Evolutionary conservation across 2,329 filamentous ascomycete genomes (phyloP), one percentile per base, ranked within the genome.

Genomic region (Aspergillus sp.): DNA sequence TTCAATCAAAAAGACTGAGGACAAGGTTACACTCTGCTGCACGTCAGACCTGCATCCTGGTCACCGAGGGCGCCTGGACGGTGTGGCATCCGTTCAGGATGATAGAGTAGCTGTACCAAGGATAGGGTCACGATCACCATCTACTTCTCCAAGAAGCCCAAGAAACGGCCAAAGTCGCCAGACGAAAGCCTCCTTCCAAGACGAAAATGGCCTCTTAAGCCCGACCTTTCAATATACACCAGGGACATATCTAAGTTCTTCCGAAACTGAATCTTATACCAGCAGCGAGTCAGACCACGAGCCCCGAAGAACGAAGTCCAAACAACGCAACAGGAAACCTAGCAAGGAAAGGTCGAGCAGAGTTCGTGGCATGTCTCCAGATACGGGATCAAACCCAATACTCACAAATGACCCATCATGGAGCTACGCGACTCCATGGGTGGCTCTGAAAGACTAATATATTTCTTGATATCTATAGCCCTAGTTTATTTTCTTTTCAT

Each of bases 281-380:
- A 56, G 55, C 24, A 62, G 57, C 36, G 64, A 65, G 34, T 63
- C 64, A 6, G 64, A 65, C 17, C 26, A 30, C 34, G 60, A 66
- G 17, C 51, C 43, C 8, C 53, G 47, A 32, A 60, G 60, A 20
- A 32, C 43, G 4, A 55, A 42, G n/a, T 45, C 22, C 12, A 45
- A 41, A 36, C 17, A n/a, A 8, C 44, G 55, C 5, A 52, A 22
- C 22, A 51, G 50, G 32, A 45, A 26, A 36, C 18, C n/a, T 4
- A 47, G 34, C 43, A 30, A 36, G 34, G 41, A 41, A 22, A 41
- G 41, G 32, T 42, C 58, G 8, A 51, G 41, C 15, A 55, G 50
- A 32, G n/a, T 30, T 13, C 56, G 59, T 32, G 61, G 60, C 36
- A 48, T 55, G 5, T 54, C 56, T 8, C 55, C 61, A 11, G 61